phyloP scores from a whole-genome alignment of 1,139 yeast genomes.

The Kurtzmaniella quercitrusa region DNA sequence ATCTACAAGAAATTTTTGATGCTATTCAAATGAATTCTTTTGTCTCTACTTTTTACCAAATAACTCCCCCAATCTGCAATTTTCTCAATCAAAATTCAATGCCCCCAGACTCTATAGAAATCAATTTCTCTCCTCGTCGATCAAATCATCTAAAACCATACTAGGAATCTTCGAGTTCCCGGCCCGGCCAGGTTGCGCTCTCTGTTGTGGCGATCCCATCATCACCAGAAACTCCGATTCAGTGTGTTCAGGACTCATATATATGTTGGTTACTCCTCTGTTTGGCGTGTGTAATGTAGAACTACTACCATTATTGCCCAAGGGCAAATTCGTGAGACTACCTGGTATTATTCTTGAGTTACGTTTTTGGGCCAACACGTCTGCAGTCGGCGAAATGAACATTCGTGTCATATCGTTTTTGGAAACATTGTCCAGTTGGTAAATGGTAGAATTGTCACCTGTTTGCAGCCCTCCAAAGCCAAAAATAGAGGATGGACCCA shows the following conservation, averaged over 20 bases:
- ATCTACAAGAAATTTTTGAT: too few species aligned
- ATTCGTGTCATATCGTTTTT: slow-evolving; percentile 46
- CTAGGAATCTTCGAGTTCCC: slow-evolving; percentile 47
- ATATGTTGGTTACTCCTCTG: slow-evolving; percentile 34
- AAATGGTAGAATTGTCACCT: slow-evolving; percentile 37
- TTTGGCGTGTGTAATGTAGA: slow-evolving; percentile 23
- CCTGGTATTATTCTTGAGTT: slow-evolving; percentile 20
- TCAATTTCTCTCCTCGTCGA: slow-evolving; percentile 28
- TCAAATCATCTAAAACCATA: slow-evolving; percentile 54
- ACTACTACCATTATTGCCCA: slow-evolving; percentile 19
- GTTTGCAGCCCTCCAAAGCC: slow-evolving; percentile 19
- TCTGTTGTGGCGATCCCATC: slow-evolving; percentile 10
- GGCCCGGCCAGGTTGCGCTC: slow-evolving; percentile 9
- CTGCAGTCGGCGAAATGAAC: slow-evolving; percentile 80
- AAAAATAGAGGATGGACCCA: slow-evolving; percentile 13
- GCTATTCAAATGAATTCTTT: too few species aligned
- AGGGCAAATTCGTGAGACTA: slow-evolving; percentile 21
- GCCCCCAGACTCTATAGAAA: not conserved
- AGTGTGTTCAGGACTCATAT: slow-evolving; percentile 31
- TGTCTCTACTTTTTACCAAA: too few species aligned
- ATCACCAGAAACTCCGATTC: slow-evolving; percentile 32
- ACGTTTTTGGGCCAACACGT: slow-evolving; percentile 53
- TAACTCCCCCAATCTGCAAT: too few species aligned
- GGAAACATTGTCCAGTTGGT: slow-evolving; percentile 33
- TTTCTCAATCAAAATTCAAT: too few species aligned